Evolutionary conservation across 176 grass and related monocot genomes (phyloP).

Genomic region (Secale cereale): DNA sequence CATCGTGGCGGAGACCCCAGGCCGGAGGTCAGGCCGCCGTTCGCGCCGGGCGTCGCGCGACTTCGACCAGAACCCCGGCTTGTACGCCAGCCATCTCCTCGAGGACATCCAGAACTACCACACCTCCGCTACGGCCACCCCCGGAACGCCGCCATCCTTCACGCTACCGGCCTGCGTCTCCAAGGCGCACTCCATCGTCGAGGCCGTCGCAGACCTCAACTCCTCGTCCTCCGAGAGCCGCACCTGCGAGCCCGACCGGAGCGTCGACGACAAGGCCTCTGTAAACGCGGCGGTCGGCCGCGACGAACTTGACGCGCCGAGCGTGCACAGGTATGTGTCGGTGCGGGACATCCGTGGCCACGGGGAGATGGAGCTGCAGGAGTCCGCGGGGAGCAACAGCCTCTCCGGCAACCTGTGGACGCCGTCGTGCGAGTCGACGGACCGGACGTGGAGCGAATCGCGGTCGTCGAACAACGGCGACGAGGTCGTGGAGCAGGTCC

Average conservation of each 20-base stretch:
- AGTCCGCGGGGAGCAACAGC: slow-evolving; percentile 88
- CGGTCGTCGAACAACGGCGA: slow-evolving; percentile 24
- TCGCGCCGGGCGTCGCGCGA: slow-evolving; percentile 67
- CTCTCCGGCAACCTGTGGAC: slow-evolving; percentile 54
- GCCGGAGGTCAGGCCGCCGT: slow-evolving; percentile 36
- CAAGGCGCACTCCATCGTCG: slow-evolving; percentile 84
- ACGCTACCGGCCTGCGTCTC: slow-evolving; percentile 76
- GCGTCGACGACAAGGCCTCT: slow-evolving; percentile 37
- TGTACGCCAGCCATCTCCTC: slow-evolving; percentile 66
- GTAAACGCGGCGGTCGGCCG: slow-evolving; percentile 29
- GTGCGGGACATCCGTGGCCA: slow-evolving; percentile 41
- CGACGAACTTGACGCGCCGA: slow-evolving; percentile 42
- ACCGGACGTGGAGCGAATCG: slow-evolving; percentile 52
- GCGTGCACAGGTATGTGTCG: slow-evolving; percentile 49
- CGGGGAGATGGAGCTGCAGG: slow-evolving; percentile 63
- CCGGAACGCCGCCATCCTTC: slow-evolving; percentile 27
- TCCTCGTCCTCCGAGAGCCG: slow-evolving; percentile 50
- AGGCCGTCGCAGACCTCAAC: slow-evolving; percentile 91
- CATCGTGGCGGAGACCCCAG: slow-evolving; percentile 28
- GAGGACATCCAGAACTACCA: slow-evolving; percentile 95
- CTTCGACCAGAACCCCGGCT: slow-evolving; percentile 54
- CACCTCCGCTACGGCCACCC: slow-evolving; percentile 1
- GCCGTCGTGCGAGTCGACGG: slow-evolving; percentile 63
- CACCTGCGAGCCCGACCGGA: background rate
- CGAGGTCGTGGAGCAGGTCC: slow-evolving; percentile 6